Evolutionary conservation across 1,139 yeast genomes (phyloP).

Genomic region (Suhomyces panamericanus): DNA sequence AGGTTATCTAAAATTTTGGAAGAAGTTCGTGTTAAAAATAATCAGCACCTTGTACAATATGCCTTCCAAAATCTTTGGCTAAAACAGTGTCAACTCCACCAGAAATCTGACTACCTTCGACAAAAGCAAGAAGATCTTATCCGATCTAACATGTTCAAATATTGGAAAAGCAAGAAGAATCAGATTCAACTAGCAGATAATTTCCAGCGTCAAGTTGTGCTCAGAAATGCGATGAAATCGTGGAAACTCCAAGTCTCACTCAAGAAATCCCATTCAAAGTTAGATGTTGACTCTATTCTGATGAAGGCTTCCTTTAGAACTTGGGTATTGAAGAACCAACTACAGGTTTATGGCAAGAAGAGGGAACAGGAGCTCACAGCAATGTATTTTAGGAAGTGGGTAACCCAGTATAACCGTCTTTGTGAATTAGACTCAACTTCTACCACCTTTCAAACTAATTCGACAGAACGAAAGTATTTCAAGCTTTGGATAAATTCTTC

Average conservation of each 20-base stretch:
- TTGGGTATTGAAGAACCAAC: slow-evolving; percentile 11
- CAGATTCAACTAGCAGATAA: background rate
- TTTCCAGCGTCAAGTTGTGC: background rate
- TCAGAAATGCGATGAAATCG: slow-evolving; percentile 7
- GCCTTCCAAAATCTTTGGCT: slow-evolving; percentile 21
- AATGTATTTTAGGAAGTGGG: background rate
- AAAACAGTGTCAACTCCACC: slow-evolving; percentile 13
- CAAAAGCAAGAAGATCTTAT: slow-evolving; percentile 6
- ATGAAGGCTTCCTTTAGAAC: slow-evolving; percentile 5
- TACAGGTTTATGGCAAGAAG: background rate
- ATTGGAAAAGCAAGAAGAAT: slow-evolving; percentile 19
- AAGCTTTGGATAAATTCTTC: background rate
- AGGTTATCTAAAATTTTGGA: slow-evolving; percentile 8
- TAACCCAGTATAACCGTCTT: background rate
- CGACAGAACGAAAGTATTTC: background rate
- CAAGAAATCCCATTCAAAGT: background rate
- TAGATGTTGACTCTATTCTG: background rate
- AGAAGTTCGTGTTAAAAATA: slow-evolving; percentile 11
- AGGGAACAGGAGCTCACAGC: too few relatives aligned
- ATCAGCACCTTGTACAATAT: slow-evolving; percentile 11
- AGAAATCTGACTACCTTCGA: slow-evolving; percentile 6
- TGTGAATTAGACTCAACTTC: background rate
- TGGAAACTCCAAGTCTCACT: slow-evolving; percentile 19
- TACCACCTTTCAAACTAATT: background rate
- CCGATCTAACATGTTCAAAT: slow-evolving; percentile 10